Evolutionary conservation across 441 rosid species (phyloP).

Genomic region (Cnidoscolus chayamansa): DNA sequence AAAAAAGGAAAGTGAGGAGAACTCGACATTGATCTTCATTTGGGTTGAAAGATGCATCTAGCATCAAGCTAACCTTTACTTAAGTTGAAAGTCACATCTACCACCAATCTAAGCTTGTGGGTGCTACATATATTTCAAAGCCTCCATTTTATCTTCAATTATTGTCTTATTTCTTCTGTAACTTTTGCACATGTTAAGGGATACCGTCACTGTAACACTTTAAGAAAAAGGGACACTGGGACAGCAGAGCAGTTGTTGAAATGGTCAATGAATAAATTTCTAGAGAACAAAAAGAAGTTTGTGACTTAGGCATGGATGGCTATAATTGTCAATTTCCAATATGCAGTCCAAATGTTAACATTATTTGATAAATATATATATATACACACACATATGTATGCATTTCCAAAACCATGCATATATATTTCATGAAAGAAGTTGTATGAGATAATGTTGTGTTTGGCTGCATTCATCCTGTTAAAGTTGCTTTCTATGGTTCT

Average conservation of each 20-base stretch:
- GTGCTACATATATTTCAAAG: neutral
- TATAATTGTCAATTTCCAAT: neutral
- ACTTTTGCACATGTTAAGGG: no score
- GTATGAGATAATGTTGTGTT: neutral
- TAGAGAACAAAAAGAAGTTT: neutral
- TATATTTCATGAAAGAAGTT: neutral
- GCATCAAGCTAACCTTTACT: no score
- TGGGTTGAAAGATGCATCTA: no score
- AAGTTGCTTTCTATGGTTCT: conserved; percentile 14
- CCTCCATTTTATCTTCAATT: neutral
- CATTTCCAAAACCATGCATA: neutral
- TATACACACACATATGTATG: neutral
- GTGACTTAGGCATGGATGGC: neutral
- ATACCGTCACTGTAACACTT: no score
- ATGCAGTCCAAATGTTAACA: neutral
- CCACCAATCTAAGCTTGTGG: no score
- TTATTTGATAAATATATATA: neutral
- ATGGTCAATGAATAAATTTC: neutral
- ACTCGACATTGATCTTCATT: no score
- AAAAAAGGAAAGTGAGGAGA: no score
- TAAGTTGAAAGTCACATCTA: no score
- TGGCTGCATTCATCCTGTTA: neutral
- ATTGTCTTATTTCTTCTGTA: neutral
- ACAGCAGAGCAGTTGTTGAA: neutral
- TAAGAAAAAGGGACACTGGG: neutral